These are phyloP conservation scores for Syzygium aqueum DNA, from an alignment of 345 rosid genomes.

Conservation along the genomic window DNA sequence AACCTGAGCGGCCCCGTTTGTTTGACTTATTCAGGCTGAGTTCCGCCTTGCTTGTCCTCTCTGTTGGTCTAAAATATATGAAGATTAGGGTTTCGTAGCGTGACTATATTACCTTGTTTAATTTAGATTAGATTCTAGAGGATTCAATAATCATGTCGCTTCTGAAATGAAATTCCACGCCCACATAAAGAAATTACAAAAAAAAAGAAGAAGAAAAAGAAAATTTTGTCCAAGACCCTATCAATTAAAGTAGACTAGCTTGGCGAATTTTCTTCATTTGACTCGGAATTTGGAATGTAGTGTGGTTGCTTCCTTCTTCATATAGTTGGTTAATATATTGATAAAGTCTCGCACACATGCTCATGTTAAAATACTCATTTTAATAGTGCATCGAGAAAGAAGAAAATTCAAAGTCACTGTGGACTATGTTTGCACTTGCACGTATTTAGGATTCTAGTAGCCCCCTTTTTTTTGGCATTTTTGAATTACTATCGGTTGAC, in stretches of 20 bases:
- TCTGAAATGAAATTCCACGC: background rate
- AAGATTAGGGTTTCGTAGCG: background rate
- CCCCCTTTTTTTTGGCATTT: background rate
- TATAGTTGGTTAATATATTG: background rate
- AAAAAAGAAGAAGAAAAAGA: background rate
- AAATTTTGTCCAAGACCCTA: background rate
- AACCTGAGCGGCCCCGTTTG: background rate
- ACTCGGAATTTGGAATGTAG: background rate
- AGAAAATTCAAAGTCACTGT: background rate
- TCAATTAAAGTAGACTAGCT: background rate
- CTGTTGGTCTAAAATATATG: background rate
- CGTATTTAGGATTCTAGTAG: background rate
- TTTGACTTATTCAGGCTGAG: constrained; percentile 5
- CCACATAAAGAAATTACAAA: background rate
- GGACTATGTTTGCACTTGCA: background rate
- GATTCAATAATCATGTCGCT: background rate
- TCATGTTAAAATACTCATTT: background rate
- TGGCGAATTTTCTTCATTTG: background rate
- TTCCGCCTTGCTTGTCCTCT: background rate
- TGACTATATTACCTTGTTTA: background rate
- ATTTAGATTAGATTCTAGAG: background rate
- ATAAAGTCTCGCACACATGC: background rate
- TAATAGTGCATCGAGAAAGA: background rate
- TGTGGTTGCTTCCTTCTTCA: background rate
- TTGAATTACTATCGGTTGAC: background rate